Conservation (phyloP, 768 basidiomycete species). For the Termitomyces eurrhizus region DNA sequence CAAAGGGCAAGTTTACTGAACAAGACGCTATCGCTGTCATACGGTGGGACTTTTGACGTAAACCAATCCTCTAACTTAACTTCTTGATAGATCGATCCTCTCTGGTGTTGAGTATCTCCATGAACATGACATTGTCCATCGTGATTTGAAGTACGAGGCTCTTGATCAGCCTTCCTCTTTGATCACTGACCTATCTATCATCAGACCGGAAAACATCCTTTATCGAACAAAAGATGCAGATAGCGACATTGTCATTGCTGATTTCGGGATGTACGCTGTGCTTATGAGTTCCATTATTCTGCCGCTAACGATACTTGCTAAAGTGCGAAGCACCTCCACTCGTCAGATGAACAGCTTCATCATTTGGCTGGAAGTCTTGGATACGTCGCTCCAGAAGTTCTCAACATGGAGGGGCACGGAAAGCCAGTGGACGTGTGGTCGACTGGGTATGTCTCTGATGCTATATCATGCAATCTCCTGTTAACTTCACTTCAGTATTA, state of each 20-base stretch:
- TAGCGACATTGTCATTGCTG: slow-evolving; percentile 91
- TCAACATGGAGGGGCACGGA: slow-evolving; percentile 79
- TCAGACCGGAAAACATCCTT: slow-evolving; percentile 92
- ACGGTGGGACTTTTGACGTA: slow-evolving; percentile 39
- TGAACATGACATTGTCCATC: slow-evolving; percentile 89
- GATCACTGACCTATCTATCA: not conserved
- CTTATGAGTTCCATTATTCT: slow-evolving; percentile 5
- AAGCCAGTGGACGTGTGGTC: slow-evolving; percentile 95
- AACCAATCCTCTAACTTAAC: not conserved
- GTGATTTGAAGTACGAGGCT: slow-evolving; percentile 79
- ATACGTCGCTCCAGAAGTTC: slow-evolving; percentile 89
- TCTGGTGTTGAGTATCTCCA: slow-evolving; percentile 88
- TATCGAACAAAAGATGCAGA: slow-evolving; percentile 74
- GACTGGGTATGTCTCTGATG: slow-evolving; percentile 57
- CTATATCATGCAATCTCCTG: not conserved
- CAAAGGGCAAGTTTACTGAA: slow-evolving; percentile 91
- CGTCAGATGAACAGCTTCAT: slow-evolving; percentile 64
- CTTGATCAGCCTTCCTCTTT: not conserved
- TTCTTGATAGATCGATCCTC: slow-evolving; percentile 66
- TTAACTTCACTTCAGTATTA: slow-evolving; percentile 51
- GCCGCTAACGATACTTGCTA: not conserved
- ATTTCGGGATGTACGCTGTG: slow-evolving; percentile 89
- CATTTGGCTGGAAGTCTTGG: slow-evolving; percentile 80
- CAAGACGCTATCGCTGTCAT: slow-evolving; percentile 81
- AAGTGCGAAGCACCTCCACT: slow-evolving; percentile 81